Evolutionary conservation across 306 rosid genomes (phyloP), one percentile per base, ranked within the genome.

Genomic region (Cicer yamashitae): DNA sequence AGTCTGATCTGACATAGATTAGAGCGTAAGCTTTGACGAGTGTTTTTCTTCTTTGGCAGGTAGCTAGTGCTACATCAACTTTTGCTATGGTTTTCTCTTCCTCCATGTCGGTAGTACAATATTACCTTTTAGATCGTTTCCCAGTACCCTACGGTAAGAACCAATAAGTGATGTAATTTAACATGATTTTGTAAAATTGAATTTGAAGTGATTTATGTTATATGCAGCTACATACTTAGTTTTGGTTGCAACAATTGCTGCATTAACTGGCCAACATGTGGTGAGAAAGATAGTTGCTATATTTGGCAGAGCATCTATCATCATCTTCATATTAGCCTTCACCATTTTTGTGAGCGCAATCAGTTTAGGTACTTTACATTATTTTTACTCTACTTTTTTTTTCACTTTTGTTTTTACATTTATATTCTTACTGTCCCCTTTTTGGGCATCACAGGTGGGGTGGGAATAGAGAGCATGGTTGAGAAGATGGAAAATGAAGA

Each of bases 31-130:
- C 5, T 0, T 30, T 30, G 3, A 22, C 5, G 45, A 40, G 10
- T 61, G 25, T 70, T 18, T 39, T 38, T 22, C 0, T 7, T 59
- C 62, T 58, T 6, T 77, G 59, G 78, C 85, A 91, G 96, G 94
- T 91, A 6, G 94, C 94, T 64, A 91, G 96, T 82, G 94, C 96
- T 39, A 91, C 96, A 47, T 89, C 96, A 70, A 91, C 96, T 25
- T 91, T 91, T 76, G 81, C 91, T 43, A 91, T 91, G 94, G 82
- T 76, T 22, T 91, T 91, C 86, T 91, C 96, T 20, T 89, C 96
- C 17, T 91, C 96, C 47, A 91, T 91, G 96, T 91, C 96, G 30
- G 96, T 91, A 62, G 94, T 91, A 10, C 94, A 91, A 63, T 91
- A 89, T 64, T 84, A 91, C 72, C 80, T 87, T 53, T 86, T 89